Evolutionary conservation across 202 grass and related monocot species (phyloP), one percentile per base, ranked within the genome.

Genomic region (Hordeum pubiflorum): DNA sequence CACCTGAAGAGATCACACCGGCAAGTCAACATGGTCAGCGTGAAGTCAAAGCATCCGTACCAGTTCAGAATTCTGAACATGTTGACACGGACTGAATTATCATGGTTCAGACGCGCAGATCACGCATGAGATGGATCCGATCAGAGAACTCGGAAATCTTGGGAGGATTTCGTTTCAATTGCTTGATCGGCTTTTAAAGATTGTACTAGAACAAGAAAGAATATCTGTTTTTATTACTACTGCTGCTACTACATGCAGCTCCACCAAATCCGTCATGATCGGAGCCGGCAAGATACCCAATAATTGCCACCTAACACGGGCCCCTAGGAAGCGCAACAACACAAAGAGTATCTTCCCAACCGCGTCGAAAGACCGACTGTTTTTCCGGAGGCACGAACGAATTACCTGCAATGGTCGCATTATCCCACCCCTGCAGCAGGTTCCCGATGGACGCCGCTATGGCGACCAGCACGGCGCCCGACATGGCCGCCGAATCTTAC

Each of bases 381-480:
- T 82, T 82, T 77, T 59, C 3, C 24, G 1, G 32, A 39, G 2
- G 7, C 2, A 9, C 20, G 24, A 20, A 26, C 20, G 46, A 72
- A 36, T 36, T 81, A 97, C 93, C 91, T 85, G 93, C 88, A 61
- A 97, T 93, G 69, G 93, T 93, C 18, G 93, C 93, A 86, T 93
- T 97, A 78, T 97, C 93, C 93, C 93, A 97, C 41, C 93, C 93
- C 69, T 93, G 93, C 8, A 97, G 77, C 40, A 97, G 63, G 83
- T 97, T 97, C 31, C 93, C 93, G 33, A 97, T 93, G 44, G 93
- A 91, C 36, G 93, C 93, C 55, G 88, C 91, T 56, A 93, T 81
- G 72, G 93, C 93, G 33, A 93, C 88, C 40, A 93, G 84, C 18
- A 89, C 91, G 75, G 93, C 89, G 83, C 93, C 91, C 59, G 84